Base-by-base conservation (phyloP, 345 rosid species). In the Dipteronia dyeriana region DNA sequence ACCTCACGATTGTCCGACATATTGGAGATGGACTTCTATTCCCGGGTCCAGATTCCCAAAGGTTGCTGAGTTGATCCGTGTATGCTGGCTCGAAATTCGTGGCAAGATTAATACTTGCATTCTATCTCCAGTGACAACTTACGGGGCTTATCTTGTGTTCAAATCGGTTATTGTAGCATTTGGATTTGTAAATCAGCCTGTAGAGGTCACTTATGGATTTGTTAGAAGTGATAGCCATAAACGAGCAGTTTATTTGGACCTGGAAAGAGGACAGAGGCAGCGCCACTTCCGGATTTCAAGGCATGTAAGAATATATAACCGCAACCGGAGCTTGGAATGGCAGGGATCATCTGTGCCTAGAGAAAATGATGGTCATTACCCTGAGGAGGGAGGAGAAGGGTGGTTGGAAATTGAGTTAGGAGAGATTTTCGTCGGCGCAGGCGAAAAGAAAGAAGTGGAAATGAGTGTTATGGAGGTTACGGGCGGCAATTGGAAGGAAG, bases 351-450 rank as follows among this genome's bases (percentile, higher is more conserved):
- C n/a, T 39, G 26, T 38, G 16, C 38, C 56, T 9, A 19, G 19
- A 9, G 77, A 69, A 34, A 73, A 20, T 2, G 43, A 0, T 53
- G 79, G 68, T 17, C 3, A 22, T 38, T 63, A 69, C 64, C 87
- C 91, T 0, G 76, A 75, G 81, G 84, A 78, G 69, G 87, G 97
- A 78, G 78, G 66, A 47, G 96, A 91, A 77, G 91, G 89, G 47
- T 91, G 96, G 97, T 45, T 78, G 68, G 92, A 93, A 84, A 81
- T 91, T 11, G 86, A 90, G 83, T 49, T 93, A 73, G 94, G 96
- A 11, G 83, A 85, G 66, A 61, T 85, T 75, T 80, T 78, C 68
- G 78, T 70, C 23, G 54, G 57, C 14, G 82, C 74, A 0, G 84
- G 63, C 34, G 83, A 70, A 12, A 84, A 70, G 13, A 87, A 79